phyloP scores from a whole-genome alignment of 148 eudicot genomes.

The Silene conica region DNA sequence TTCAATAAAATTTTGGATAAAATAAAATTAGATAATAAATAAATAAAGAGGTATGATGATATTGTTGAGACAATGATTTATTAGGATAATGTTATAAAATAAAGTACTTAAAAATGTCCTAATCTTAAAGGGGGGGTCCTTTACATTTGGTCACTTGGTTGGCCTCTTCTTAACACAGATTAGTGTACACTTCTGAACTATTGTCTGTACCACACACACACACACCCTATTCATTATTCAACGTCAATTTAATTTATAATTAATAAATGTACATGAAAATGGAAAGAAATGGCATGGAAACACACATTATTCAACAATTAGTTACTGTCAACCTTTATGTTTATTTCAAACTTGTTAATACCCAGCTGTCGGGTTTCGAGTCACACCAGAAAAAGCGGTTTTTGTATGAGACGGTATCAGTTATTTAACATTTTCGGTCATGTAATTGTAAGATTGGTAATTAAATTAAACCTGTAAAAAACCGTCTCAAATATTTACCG shows the following conservation, averaged over 20 bases:
- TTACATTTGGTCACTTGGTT: constrained; percentile 8
- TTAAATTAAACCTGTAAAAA: too few species aligned
- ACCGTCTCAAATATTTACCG: neutral
- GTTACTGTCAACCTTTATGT: too few species aligned
- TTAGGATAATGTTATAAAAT: constrained; percentile 10
- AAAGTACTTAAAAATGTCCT: neutral
- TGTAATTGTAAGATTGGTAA: too few species aligned
- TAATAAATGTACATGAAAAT: neutral
- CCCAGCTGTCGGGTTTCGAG: too few species aligned
- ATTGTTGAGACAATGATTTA: constrained; percentile 5
- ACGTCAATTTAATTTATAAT: neutral
- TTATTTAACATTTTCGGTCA: too few species aligned
- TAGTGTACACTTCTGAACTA: constrained; percentile 10
- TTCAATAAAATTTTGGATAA: too few species aligned
- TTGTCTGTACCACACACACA: neutral
- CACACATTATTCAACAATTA: neutral
- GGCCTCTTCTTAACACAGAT: neutral
- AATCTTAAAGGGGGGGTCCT: constrained; percentile 14
- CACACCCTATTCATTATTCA: constrained; percentile 6
- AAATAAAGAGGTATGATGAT: neutral
- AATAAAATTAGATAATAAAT: too few species aligned
- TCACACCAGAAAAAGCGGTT: too few species aligned
- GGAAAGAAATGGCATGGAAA: too few species aligned
- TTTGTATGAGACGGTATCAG: too few species aligned
- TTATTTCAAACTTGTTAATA: too few species aligned